Conservation (phyloP, 306 rosid genomes). For the Psophocarpus tetragonolobus region DNA sequence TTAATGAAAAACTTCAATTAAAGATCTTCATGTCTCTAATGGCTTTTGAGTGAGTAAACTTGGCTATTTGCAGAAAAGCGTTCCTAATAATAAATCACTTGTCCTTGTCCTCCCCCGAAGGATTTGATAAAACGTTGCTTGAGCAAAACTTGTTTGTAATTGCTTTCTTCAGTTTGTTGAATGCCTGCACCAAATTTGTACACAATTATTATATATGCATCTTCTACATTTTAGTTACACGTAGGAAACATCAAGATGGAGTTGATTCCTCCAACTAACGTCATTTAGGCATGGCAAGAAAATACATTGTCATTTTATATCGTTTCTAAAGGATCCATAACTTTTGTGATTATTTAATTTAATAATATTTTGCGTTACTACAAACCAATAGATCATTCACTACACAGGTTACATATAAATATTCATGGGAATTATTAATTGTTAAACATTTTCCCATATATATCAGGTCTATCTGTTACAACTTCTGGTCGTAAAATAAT, state of each 20-base stretch:
- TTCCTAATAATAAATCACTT: background rate
- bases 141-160: background rate
- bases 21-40: slow-evolving; percentile 29
- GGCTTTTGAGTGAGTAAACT: background rate
- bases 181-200: slow-evolving; percentile 32
- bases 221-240: background rate
- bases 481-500: too few relatives aligned
- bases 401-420: background rate
- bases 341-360: background rate
- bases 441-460: background rate
- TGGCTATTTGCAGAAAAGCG: background rate
- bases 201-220: background rate
- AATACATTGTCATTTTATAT: background rate
- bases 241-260: background rate
- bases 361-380: background rate
- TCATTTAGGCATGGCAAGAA: background rate
- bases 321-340: background rate
- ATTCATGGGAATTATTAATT: background rate
- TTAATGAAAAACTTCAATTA: slow-evolving; percentile 12
- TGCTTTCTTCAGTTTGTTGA: slow-evolving; percentile 28
- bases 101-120: background rate
- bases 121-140: background rate
- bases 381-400: background rate
- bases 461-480: too few relatives aligned
- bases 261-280: background rate